Conservation (phyloP, 805 yeast species). For the Saccharomycodes ludwigii region DNA sequence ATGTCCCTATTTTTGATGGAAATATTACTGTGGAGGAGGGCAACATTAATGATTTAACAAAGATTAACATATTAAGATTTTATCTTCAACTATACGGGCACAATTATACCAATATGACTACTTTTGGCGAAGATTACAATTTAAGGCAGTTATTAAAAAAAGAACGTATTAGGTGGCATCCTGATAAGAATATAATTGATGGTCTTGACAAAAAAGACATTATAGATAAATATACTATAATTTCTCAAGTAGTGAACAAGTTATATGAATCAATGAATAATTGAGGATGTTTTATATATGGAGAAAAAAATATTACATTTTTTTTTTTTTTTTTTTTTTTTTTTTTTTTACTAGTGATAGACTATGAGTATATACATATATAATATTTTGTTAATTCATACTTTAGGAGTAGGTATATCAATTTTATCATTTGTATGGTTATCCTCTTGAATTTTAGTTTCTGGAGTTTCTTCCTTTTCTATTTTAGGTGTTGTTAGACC, state of each 20-base stretch:
- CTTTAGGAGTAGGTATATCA: conserved; percentile 12
- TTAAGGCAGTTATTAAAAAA: conserved; percentile 20
- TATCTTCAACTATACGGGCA: too few relatives aligned
- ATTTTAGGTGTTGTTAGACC: conserved; percentile 10
- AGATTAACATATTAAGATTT: conserved; percentile 6
- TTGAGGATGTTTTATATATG: neutral
- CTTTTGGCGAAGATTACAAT: conserved; percentile 2
- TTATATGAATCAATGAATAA: neutral
- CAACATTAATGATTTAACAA: conserved; percentile 4
- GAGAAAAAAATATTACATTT: neutral
- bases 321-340: neutral
- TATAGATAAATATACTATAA: too few relatives aligned
- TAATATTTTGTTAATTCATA: conserved; percentile 22
- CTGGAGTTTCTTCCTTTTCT: conserved; percentile 5
- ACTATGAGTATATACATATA: conserved; percentile 1
- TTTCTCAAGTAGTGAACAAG: neutral
- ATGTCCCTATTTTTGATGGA: too few relatives aligned
- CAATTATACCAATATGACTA: conserved; percentile 4
- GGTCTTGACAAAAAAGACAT: too few relatives aligned
- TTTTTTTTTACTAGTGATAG: too few relatives aligned
- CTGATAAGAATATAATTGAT: conserved; percentile 40
- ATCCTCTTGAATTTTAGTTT: conserved; percentile 5
- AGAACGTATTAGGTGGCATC: conserved; percentile 61
- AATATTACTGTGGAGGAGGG: neutral
- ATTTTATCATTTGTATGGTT: conserved; percentile 10